Evolutionary conservation across 2,329 filamentous ascomycete species (phyloP).

Genomic region (Fusarium phyllophilum): DNA sequence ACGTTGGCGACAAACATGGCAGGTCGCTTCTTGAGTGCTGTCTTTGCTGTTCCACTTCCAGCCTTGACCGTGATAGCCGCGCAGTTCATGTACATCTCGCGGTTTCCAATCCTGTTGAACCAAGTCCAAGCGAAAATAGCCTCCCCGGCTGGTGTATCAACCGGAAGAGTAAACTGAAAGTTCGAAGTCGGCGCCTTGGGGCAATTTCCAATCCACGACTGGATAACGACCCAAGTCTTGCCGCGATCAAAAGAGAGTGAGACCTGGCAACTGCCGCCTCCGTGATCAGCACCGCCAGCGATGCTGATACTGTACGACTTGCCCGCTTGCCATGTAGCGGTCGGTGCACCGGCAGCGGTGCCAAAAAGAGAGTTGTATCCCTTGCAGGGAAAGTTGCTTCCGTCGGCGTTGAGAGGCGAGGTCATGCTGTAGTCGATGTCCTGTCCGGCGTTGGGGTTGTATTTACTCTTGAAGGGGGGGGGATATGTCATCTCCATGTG

Average conservation of each 20-base stretch:
- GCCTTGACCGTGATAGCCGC: conserved; percentile 71
- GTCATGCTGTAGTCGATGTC: conserved; percentile 78
- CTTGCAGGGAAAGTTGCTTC: conserved; percentile 81
- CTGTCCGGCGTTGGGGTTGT: conserved; percentile 56
- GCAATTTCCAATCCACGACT: conserved; percentile 65
- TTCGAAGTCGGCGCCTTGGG: conserved; percentile 55
- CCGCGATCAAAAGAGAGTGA: conserved; percentile 79
- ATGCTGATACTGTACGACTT: conserved; percentile 70
- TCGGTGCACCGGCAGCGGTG: conserved; percentile 59
- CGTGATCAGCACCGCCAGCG: conserved; percentile 69
- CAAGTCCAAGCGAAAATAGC: conserved; percentile 80
- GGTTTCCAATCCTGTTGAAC: conserved; percentile 80
- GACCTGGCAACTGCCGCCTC: conserved; percentile 80
- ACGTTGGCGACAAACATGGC: conserved; percentile 78
- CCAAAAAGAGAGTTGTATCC: conserved; percentile 62
- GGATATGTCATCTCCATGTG: conserved; percentile 67
- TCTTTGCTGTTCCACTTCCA: conserved; percentile 40
- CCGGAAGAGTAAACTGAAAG: conserved; percentile 74
- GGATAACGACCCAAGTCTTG: conserved; percentile 72
- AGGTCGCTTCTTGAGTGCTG: conserved; percentile 65
- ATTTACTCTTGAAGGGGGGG: conserved; percentile 62
- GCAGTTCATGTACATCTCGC: conserved; percentile 89
- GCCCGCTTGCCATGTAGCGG: conserved; percentile 72
- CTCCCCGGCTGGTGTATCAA: conserved; percentile 52
- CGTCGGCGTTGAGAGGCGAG: conserved; percentile 67